A percentile compares a stretch with the other conserved stretches of the same genome.
phyloP scores from a whole-genome alignment of 805 yeast species.

The Candida maesae region DNA sequence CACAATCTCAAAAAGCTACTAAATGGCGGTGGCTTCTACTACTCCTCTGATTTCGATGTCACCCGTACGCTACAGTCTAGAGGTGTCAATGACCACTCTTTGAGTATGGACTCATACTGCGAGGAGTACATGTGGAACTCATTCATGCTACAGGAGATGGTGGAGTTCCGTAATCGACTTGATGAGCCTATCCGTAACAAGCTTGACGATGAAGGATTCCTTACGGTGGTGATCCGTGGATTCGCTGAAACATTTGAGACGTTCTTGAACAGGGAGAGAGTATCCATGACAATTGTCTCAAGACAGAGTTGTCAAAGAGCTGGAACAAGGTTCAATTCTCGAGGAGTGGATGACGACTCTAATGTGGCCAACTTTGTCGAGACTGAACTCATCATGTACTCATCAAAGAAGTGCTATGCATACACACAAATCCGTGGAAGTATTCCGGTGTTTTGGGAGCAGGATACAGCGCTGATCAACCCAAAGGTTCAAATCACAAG shows the following conservation, averaged over 20 bases:
- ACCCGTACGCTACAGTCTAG: conserved; percentile 82
- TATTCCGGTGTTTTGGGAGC: conserved; percentile 97
- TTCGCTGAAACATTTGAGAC: conserved; percentile 76
- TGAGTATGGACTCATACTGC: conserved; percentile 57
- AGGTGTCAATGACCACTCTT: conserved; percentile 39
- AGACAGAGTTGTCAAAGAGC: conserved; percentile 97
- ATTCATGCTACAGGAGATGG: conserved; percentile 57
- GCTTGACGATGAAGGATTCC: conserved; percentile 72
- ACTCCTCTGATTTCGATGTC: conserved; percentile 86
- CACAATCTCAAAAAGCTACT: conserved; percentile 71
- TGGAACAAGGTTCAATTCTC: conserved; percentile 90
- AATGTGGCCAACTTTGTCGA: conserved; percentile 95
- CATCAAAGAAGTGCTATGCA: conserved; percentile 55
- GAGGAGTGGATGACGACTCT: conserved; percentile 95
- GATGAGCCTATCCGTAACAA: conserved; percentile 54
- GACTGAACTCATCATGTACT: conserved; percentile 76
- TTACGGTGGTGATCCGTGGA: conserved; percentile 92
- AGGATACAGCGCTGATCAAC: conserved; percentile 84
- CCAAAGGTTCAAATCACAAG: conserved; percentile 89
- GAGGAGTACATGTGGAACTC: conserved; percentile 96
- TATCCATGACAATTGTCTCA: conserved; percentile 72
- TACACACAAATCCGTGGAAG: conserved; percentile 93
- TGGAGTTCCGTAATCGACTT: conserved; percentile 67
- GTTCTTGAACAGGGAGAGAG: conserved; percentile 33
- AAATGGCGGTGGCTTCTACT: conserved; percentile 86